phyloP scores from a whole-genome alignment of 371 early-diverging fungal genomes.

The Nosema muscidifuracis region DNA sequence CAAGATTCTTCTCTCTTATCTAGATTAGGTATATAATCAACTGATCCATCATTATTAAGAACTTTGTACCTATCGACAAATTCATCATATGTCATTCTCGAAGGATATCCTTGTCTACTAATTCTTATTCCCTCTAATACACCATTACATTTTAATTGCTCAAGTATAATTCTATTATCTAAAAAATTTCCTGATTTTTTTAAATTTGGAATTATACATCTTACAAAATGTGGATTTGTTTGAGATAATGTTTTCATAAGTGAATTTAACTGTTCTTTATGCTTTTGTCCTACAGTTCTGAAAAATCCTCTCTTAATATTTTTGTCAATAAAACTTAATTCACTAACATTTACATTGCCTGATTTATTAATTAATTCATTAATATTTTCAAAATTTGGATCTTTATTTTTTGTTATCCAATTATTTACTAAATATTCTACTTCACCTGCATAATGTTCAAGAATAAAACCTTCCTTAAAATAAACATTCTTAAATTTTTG shows the following conservation, averaged over 20 bases:
- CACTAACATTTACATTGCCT: neutral
- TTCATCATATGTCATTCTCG: slow-evolving; percentile 80
- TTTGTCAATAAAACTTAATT: slow-evolving; percentile 24
- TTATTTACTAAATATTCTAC: slow-evolving; percentile 86
- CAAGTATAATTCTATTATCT: slow-evolving; percentile 73
- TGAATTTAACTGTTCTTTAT: slow-evolving; percentile 80
- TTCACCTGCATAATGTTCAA: slow-evolving; percentile 92
- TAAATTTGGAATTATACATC: slow-evolving; percentile 94
- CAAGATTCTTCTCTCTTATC: neutral
- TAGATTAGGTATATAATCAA: neutral
- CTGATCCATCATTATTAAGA: slow-evolving; percentile 54
- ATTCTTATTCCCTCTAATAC: slow-evolving; percentile 98
- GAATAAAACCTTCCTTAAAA: slow-evolving; percentile 79
- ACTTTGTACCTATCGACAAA: slow-evolving; percentile 89
- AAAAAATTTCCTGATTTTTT: slow-evolving; percentile 79
- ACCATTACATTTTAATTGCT: slow-evolving; percentile 95
- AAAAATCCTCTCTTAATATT: slow-evolving; percentile 65
- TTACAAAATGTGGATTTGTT: slow-evolving; percentile 95
- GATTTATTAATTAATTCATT: slow-evolving; percentile 28
- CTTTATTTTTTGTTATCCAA: slow-evolving; percentile 97
- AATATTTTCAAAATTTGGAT: slow-evolving; percentile 90
- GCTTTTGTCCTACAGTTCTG: slow-evolving; percentile 82
- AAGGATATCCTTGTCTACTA: slow-evolving; percentile 91
- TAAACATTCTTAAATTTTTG: slow-evolving; percentile 40
- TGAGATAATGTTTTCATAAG: slow-evolving; percentile 80